Conservation (phyloP, 495 filamentous ascomycete species). For the Tuber indicum region DNA sequence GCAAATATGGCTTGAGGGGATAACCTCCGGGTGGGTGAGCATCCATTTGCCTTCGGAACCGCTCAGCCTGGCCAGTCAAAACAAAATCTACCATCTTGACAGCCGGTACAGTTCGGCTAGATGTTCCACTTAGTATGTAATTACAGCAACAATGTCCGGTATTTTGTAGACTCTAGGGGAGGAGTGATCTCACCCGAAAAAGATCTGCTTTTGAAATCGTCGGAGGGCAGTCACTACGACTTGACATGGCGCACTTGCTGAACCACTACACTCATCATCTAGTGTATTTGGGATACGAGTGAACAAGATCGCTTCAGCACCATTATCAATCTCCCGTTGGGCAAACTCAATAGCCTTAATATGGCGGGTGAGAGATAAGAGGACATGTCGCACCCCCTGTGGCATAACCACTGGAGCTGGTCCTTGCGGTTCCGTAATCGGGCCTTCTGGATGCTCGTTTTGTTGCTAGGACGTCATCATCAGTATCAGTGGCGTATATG, state of each 20-base stretch:
- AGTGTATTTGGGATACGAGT: background rate
- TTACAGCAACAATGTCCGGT: background rate
- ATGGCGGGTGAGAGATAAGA: background rate
- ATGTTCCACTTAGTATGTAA: background rate
- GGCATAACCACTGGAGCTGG: background rate
- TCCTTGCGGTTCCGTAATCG: background rate
- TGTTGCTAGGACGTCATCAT: background rate
- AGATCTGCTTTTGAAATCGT: background rate
- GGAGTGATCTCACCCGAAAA: background rate
- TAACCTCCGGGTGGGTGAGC: background rate
- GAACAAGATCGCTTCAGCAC: slow-evolving; percentile 1
- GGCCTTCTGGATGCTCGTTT: background rate
- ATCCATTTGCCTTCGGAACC: background rate
- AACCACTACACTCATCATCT: background rate
- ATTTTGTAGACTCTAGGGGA: background rate
- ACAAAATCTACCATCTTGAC: background rate
- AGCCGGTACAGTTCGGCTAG: background rate
- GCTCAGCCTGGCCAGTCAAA: background rate
- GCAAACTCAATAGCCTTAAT: background rate
- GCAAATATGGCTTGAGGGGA: background rate
- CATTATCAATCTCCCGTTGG: background rate
- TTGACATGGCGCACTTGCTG: background rate
- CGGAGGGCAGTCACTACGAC: background rate
- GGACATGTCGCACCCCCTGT: background rate
- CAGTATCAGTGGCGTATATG: background rate